Evolutionary conservation across 148 eudicot species (phyloP), one percentile per base, ranked within the genome.

Genomic region (Bassia scoparia): DNA sequence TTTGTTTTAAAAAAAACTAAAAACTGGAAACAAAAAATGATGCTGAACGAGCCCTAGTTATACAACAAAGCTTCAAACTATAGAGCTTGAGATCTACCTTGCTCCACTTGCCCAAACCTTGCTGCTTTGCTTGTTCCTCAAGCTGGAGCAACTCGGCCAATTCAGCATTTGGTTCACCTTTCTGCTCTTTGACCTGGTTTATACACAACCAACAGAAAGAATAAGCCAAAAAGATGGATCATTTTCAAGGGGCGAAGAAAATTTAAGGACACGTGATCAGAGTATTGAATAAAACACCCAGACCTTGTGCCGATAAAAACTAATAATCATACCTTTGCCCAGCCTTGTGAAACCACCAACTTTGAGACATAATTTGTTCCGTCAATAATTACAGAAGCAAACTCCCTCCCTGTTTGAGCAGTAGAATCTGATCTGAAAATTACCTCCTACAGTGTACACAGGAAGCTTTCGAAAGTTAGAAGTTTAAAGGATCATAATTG

Each of bases 41-140:
- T n/a, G n/a, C n/a, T n/a, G n/a, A n/a, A n/a, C n/a, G n/a, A n/a
- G n/a, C n/a, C n/a, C n/a, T n/a, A n/a, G 6, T 27, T 49, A 34
- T 24, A 46, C 37, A 37, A 66, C 46, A 30, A 71, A 71, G 58
- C 46, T 46, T 68, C 44, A 52, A 53, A 62, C 18, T 4, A 33
- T 30, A 61, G 23, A 69, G 52, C 43, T 68, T 73, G 35, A 55
- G 31, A 71, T 76, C 87, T 80, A 87, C 99, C 97, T 83, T 87
- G 83, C 80, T 90, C 99, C 99, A 95, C 79, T 85, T 87, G 29
- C 99, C 99, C 44, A 90, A 76, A 71, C 89, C 88, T 77, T 92
- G 92, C 75, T 86, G 81, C 84, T 86, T 92, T 68, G 99, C 96
- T 83, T 87, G 89, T 44, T 89, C 96, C 84, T 90, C 96, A 70